phyloP scores from a whole-genome alignment of 768 basidiomycete genomes.

The Kwoniella sp. region DNA sequence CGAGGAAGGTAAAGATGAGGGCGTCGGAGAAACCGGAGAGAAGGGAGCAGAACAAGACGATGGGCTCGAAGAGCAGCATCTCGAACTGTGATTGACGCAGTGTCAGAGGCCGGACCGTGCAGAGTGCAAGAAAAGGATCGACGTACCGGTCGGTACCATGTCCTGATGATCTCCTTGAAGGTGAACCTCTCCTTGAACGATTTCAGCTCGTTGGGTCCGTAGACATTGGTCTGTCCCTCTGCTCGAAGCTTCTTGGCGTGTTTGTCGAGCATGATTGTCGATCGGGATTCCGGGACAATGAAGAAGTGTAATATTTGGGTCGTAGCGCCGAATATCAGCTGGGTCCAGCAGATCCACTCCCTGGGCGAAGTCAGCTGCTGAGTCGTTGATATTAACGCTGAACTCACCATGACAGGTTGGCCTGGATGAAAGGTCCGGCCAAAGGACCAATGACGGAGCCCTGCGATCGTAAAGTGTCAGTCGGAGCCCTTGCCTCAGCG shows the following conservation, averaged over 20 bases:
- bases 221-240: constrained; percentile 35
- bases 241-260: constrained; percentile 28
- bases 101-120: too few relatives aligned
- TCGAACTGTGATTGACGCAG: too few relatives aligned
- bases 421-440: constrained; percentile 30
- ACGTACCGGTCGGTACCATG: constrained; percentile 32
- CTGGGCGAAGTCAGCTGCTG: background rate
- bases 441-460: constrained; percentile 35
- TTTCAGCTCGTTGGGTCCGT: constrained; percentile 38
- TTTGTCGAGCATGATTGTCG: constrained; percentile 34
- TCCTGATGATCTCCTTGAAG: constrained; percentile 16
- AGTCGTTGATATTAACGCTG: background rate
- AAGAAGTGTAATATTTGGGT: constrained; percentile 42
- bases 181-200: constrained; percentile 25
- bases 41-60: constrained; percentile 44
- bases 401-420: constrained; percentile 18
- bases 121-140: too few relatives aligned
- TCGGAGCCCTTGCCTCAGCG: background rate
- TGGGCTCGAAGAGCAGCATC: constrained; percentile 44
- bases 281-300: constrained; percentile 42
- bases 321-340: constrained; percentile 40
- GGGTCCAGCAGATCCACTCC: constrained; percentile 38
- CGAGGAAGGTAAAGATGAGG: constrained; percentile 48
- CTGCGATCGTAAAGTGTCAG: background rate
- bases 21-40: constrained; percentile 46